These are phyloP conservation scores for Anthostomella pinea DNA, from an alignment of 2,329 filamentous ascomycete genomes.

Conservation along the genomic window DNA sequence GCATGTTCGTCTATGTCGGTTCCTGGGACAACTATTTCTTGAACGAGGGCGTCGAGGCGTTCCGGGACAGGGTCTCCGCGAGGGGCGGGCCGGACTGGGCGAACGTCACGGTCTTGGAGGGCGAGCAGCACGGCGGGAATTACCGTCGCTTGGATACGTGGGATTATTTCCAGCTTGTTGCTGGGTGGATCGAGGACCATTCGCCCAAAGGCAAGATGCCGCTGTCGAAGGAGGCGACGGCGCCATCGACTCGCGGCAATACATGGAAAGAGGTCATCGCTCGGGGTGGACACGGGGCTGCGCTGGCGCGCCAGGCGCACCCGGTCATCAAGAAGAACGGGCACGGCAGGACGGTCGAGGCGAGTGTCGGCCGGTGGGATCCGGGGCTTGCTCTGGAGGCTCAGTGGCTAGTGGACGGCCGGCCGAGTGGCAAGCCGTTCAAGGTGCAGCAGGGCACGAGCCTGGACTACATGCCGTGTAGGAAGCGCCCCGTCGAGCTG, in stretches of 20 bases:
- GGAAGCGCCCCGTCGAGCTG: constrained; percentile 8
- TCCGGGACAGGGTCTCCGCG: constrained; percentile 13
- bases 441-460: constrained; percentile 11
- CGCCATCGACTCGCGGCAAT: constrained; percentile 16
- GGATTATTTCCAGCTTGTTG: constrained; percentile 20
- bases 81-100: constrained; percentile 18
- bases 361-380: constrained; percentile 19
- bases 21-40: constrained; percentile 22
- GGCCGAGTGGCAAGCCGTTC: constrained; percentile 12
- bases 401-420: constrained; percentile 19
- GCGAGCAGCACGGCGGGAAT: constrained; percentile 18
- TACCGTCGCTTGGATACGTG: constrained; percentile 18
- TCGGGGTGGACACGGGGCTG: constrained; percentile 13
- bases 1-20: constrained; percentile 20
- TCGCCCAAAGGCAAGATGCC: constrained; percentile 15
- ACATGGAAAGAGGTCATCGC: constrained; percentile 14
- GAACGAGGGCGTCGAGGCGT: constrained; percentile 18
- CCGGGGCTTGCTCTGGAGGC: constrained; percentile 16
- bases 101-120: constrained; percentile 18
- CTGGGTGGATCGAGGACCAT: constrained; percentile 15
- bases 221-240: constrained; percentile 1
- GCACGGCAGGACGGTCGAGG: constrained; percentile 7
- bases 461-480: constrained; percentile 6
- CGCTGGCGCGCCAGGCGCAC: constrained; percentile 15
- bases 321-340: constrained; percentile 6